Base-by-base conservation (phyloP, 805 yeast genomes). In the Starmerella potacharoeniae region DNA sequence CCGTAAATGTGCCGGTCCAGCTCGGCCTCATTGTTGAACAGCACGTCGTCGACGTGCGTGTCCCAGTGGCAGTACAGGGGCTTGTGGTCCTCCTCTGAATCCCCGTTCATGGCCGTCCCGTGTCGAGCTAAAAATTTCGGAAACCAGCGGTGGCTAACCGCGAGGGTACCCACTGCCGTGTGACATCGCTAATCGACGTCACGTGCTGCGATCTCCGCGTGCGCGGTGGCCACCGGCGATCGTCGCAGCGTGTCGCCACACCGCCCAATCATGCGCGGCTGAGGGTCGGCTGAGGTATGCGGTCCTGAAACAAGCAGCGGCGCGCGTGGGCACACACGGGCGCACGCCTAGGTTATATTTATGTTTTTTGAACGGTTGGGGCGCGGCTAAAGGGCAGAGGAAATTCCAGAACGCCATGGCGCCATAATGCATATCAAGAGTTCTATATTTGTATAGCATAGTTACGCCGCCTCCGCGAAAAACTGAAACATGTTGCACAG, bases 1-100 rank as follows among this genome's bases (percentile, higher is more conserved):
- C 53, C 53, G 46, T 57, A 58, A 31, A 66, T 52, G 58, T 65
- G 69, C 43, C 52, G 59, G 54, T 61, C 70, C 31, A 68, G 60
- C 22, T 68, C 71, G 6, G 49, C 40, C 44, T 63, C 65, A 47
- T 58, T 59, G 47, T 49, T 43, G 53, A 68, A 68, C 43, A 55
- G 54, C 6, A 65, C 66, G 46, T 65, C 64, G 33, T 63, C 66
- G 44, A 61, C 61, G 49, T 67, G 70, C 39, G 64, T 60, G 51
- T 65, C 69, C 72, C 72, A 68, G 55, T 68, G 72, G 50, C 72
- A 68, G 58, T 68, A 68, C 35, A 55, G 55, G 17, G 51, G 55
- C 53, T 46, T 54, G 14, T 54, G 58, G 7, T 28, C 45, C 17
- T 37, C 31, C 6, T 36, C 54, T 2, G 44, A 41, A 29, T 17